Evolutionary conservation across 257 asterid genomes (phyloP), one percentile per base, ranked within the genome.

Genomic region (Nemophila menziesii): DNA sequence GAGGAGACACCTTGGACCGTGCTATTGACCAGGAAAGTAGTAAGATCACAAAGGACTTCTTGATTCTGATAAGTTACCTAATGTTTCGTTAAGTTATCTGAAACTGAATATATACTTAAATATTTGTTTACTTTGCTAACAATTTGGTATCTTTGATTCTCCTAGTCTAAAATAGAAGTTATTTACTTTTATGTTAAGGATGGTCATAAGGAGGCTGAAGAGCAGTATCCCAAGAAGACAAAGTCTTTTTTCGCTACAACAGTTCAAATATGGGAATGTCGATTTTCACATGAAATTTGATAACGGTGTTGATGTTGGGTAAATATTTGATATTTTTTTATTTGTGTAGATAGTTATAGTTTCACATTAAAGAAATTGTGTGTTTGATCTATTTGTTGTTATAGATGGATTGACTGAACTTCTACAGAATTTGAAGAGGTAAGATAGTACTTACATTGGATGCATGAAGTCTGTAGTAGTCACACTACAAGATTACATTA

Each of bases 401-500:
- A 40, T 73, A 86, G 97, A 74, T 68, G 93, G 65, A 22, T 33
- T 86, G 58, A 62, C 75, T 58, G 92, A 79, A 54, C 82, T 82
- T 70, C 79, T 86, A 46, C 77, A 79, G 46, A 77, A 79, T 55
- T 81, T 65, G 5, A 85, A 33, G 52, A 79, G 60, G 65, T 80
- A 77, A 56, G 77, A 75, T 48, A 73, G 70, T 77, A 70, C 94
- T 62, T 86, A 77, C 43, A 72, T 86, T 52, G 97, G 94, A 55
- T 86, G 97, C 80, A 86, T 86, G 97, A 86, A 82, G 66, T 82
- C 97, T 26, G 97, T 93, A 39, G 87, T 56, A 46, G 97, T 86
- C n/a, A n/a, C n/a, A n/a, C n/a, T n/a, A n/a, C n/a, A n/a, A n/a
- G n/a, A n/a, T n/a, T n/a, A n/a, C n/a, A n/a, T n/a, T n/a, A n/a